These are phyloP conservation scores for Oemleria cerasiformis DNA, from an alignment of 306 rosid genomes.

Conservation along the genomic window DNA sequence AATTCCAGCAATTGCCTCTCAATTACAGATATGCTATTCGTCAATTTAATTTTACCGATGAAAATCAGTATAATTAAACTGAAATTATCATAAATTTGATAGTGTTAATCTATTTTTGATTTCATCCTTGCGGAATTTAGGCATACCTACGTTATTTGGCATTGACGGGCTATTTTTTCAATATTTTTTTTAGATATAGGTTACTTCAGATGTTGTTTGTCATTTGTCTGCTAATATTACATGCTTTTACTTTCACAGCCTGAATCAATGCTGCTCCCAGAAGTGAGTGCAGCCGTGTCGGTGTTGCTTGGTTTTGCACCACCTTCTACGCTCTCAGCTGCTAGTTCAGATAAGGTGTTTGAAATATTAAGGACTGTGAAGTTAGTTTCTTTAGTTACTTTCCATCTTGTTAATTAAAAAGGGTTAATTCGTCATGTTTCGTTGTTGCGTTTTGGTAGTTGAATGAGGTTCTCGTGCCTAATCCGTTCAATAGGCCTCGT, in stretches of 20 bases:
- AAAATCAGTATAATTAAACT: background rate
- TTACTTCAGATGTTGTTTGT: background rate
- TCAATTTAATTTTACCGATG: background rate
- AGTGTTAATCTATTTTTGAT: background rate
- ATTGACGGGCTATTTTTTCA: background rate
- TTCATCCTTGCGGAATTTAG: background rate
- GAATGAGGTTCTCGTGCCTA: conserved; percentile 72
- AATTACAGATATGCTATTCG: background rate
- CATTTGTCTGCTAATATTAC: background rate
- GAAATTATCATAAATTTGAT: background rate
- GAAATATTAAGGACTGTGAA: conserved; percentile 12
- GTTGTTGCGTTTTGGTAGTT: conserved; percentile 54
- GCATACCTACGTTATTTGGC: background rate
- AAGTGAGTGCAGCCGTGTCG: conserved; percentile 77
- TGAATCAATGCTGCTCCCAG: conserved; percentile 51
- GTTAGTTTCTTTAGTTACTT: conserved; percentile 12
- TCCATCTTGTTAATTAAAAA: background rate
- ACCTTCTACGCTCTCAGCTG: conserved; percentile 56
- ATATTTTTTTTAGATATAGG: background rate
- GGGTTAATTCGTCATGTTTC: conserved; percentile 23
- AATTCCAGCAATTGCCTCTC: conserved; percentile 4
- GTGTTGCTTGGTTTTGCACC: conserved; percentile 92
- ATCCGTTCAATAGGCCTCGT: conserved; percentile 89
- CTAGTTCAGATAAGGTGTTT: conserved; percentile 80
- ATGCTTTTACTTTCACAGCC: conserved; percentile 42